Evolutionary conservation across 2,329 filamentous ascomycete genomes (phyloP).

Genomic region (Colletotrichum musicola): DNA sequence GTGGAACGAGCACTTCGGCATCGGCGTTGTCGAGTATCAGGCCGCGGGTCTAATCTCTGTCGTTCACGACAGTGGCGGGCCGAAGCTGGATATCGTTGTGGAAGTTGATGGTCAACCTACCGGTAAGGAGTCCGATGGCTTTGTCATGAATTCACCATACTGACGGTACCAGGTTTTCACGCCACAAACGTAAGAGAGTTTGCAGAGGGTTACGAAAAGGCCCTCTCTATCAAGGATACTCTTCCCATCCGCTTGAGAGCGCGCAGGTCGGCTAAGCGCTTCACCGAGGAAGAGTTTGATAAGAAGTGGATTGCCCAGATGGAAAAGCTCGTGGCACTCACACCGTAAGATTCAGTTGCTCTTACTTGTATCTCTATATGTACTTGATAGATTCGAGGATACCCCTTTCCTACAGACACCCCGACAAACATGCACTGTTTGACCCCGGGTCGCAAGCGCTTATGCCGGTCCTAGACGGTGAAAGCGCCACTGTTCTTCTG

Average conservation of each 20-base stretch:
- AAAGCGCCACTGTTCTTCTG: constrained; percentile 78
- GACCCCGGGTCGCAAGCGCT: neutral
- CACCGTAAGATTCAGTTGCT: constrained; percentile 17
- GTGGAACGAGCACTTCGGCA: constrained; percentile 99
- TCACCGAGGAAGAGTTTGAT: constrained; percentile 89
- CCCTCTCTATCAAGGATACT: constrained; percentile 78
- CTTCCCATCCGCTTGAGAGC: constrained; percentile 82
- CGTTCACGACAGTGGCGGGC: constrained; percentile 93
- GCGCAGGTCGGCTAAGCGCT: constrained; percentile 81
- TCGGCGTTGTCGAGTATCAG: constrained; percentile 98
- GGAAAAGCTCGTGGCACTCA: constrained; percentile 73
- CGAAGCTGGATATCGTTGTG: constrained; percentile 92
- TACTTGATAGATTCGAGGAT: constrained; percentile 51
- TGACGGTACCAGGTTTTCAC: constrained; percentile 76
- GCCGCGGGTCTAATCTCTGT: constrained; percentile 93
- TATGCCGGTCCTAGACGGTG: constrained; percentile 49
- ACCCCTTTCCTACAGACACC: constrained; percentile 47
- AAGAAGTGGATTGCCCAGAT: constrained; percentile 82
- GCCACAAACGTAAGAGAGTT: constrained; percentile 84
- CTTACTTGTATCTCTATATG: constrained; percentile 38
- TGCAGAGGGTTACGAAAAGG: constrained; percentile 82
- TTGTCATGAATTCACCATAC: constrained; percentile 6
- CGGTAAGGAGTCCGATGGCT: constrained; percentile 60
- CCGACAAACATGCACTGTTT: constrained; percentile 20
- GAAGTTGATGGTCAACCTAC: constrained; percentile 82